Conservation (phyloP, 108 stramenopile genomes). For the Mayamaea pseudoterrestris region DNA sequence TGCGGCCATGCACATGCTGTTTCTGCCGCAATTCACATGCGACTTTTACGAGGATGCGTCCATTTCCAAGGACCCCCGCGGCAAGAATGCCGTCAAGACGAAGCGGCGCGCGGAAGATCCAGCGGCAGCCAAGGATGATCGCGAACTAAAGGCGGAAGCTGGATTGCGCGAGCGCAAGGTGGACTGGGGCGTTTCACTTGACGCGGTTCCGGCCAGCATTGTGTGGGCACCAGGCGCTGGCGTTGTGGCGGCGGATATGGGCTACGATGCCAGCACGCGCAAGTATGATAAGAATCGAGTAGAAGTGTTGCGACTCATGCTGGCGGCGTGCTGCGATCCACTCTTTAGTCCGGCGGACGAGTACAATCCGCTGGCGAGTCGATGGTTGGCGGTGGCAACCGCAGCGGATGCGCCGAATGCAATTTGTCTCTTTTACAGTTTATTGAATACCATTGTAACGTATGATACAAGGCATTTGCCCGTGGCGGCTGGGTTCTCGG, state of each 20-base stretch:
- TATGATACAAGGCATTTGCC: constrained; percentile 82
- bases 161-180: constrained; percentile 38
- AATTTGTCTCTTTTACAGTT: constrained; percentile 80
- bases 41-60: constrained; percentile 77
- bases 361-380: constrained; percentile 76
- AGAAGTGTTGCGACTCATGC: constrained; percentile 87
- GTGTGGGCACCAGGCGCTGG: constrained; percentile 71
- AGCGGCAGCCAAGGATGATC: constrained; percentile 35
- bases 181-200: constrained; percentile 34
- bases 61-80: neutral
- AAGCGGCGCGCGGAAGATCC: constrained; percentile 7
- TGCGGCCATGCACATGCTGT: constrained; percentile 90
- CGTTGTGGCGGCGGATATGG: constrained; percentile 25
- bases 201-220: constrained; percentile 47
- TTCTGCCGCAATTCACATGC: constrained; percentile 87
- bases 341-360: constrained; percentile 84
- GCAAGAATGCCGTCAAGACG: neutral
- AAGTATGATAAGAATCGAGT: constrained; percentile 88
- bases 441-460: constrained; percentile 79
- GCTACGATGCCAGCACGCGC: constrained; percentile 37
- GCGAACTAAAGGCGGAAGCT: constrained; percentile 40
- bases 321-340: constrained; percentile 83
- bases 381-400: constrained; percentile 82
- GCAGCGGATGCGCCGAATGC: constrained; percentile 90
- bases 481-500: constrained; percentile 32